Evolutionary conservation across 495 filamentous ascomycete species (phyloP), one percentile per base, ranked within the genome.

Genomic region (Daldinia grandis): DNA sequence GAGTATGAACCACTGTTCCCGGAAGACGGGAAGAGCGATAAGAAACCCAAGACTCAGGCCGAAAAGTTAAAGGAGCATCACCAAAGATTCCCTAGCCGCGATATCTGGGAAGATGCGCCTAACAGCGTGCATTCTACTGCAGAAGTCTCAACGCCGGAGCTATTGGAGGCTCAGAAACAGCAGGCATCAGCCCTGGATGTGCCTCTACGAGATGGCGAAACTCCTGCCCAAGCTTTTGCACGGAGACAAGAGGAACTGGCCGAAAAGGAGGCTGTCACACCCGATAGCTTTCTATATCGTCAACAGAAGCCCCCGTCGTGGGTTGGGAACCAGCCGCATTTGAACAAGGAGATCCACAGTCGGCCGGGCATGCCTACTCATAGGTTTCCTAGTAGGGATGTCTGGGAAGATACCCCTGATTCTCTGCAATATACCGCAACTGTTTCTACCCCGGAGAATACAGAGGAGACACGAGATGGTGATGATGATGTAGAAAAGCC

Each of bases 31-130:
- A 88, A 90, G 40, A 66, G 58, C 28, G 86, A 88, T 19, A 82
- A 84, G 49, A 79, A 79, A 51, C 78, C 80, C 6, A 68, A 68
- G 24, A 80, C 81, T 25, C 76, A 82, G 69, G 83, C 85, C 31
- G 81, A 89, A 17, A 70, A 85, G 47, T 84, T 87, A 9, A 82
- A 86, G 24, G 82, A 85, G 5, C 42, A 87, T 65, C 86, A 87
- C 75, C 92, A 92, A 54, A 87, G 91, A 51, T 99, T 99, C 80
- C 95, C 95, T 0, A 97, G 93, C 77, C 88, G 91, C 69, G 95
- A 99, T 76, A 87, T 98, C 38, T 99, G 95, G 95, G 95, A 99
- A 77, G 95, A 99, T 79, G 91, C 94, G 0, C 95, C 95, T 4
- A 92, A 90, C 79, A 95, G 92, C 80, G 83, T 93, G 51, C 90